Conservation (phyloP, 2,329 filamentous ascomycete genomes). For the Trichoderma oligosporum region DNA sequence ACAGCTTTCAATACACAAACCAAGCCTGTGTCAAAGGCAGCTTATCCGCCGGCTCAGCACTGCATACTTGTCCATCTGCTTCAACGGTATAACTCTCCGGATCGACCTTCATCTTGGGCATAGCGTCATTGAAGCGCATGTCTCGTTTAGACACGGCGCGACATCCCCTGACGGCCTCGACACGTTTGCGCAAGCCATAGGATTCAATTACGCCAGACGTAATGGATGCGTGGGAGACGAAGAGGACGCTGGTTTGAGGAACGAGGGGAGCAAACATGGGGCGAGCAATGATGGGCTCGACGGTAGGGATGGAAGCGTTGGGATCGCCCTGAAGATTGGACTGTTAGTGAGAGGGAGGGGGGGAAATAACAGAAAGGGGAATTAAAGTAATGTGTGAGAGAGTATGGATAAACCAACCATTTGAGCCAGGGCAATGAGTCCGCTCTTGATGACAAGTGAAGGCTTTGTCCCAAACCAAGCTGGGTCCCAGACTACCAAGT, state of each 20-base stretch:
- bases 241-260: constrained; percentile 70
- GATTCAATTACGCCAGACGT: constrained; percentile 60
- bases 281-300: constrained; percentile 78
- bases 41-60: constrained; percentile 64
- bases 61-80: constrained; percentile 73
- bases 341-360: neutral
- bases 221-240: constrained; percentile 73
- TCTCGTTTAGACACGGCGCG: constrained; percentile 73
- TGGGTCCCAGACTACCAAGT: constrained; percentile 83
- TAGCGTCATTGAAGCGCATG: constrained; percentile 84
- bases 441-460: constrained; percentile 75
- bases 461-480: constrained; percentile 87
- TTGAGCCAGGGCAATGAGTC: constrained; percentile 75
- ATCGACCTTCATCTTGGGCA: constrained; percentile 86
- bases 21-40: constrained; percentile 75
- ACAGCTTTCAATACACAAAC: constrained; percentile 63
- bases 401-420: constrained; percentile 58
- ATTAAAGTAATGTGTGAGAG: too few species aligned
- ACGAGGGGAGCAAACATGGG: constrained; percentile 81
- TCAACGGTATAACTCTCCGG: constrained; percentile 86
- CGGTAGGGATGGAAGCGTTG: constrained; percentile 80
- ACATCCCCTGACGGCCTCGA: constrained; percentile 76
- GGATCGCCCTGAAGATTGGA: constrained; percentile 59
- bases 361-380: neutral
- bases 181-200: constrained; percentile 73